Conservation (phyloP, 305 asterid genomes). For the Fraxinus albicans region DNA sequence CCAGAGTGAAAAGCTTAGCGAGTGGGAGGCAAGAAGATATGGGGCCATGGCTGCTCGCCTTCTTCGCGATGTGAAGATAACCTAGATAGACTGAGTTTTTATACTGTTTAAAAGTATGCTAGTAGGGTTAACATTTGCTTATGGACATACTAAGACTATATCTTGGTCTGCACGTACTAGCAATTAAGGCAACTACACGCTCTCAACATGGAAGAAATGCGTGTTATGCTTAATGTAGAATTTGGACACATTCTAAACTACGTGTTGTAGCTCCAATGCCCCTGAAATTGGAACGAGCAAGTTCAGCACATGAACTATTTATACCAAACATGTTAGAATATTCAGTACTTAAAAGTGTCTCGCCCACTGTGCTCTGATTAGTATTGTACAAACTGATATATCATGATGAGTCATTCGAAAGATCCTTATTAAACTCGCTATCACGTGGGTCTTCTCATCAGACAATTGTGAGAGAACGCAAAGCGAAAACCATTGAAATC, state of each 20-base stretch:
- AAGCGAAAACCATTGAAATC: not conserved
- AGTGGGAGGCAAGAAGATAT: slow-evolving; percentile 83
- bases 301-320: not conserved
- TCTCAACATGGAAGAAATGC: not conserved
- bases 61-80: slow-evolving; percentile 74
- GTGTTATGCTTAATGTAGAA: not conserved
- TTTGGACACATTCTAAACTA: not conserved
- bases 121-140: not conserved
- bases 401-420: not conserved
- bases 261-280: not conserved
- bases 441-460: not conserved
- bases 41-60: slow-evolving; percentile 98
- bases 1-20: slow-evolving; percentile 46
- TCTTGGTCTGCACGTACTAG: not conserved
- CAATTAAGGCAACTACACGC: not conserved
- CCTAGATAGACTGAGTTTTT: slow-evolving; percentile 30
- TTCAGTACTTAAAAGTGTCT: not conserved
- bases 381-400: not conserved
- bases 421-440: not conserved
- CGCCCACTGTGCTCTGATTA: not conserved
- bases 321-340: not conserved
- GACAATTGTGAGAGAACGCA: not conserved
- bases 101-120: not conserved
- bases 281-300: not conserved
- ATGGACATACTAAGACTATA: not conserved